Conservation (phyloP, 75 land plant species). For the Chamaecyparis obtusa region DNA sequence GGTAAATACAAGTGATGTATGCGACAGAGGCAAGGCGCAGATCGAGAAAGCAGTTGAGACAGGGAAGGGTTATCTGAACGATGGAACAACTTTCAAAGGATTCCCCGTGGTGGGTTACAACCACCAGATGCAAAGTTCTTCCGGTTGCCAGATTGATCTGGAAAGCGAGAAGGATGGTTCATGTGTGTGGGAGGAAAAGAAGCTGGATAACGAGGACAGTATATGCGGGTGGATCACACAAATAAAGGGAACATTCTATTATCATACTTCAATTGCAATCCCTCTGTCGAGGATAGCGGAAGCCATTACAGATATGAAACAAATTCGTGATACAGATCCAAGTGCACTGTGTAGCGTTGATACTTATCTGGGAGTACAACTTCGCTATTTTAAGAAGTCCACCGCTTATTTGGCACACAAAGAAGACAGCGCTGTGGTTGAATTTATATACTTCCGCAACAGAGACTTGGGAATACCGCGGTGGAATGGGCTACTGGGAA, state of each 20-base stretch:
- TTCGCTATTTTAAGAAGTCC: conserved; percentile 8
- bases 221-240: conserved; percentile 17
- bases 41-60: background rate
- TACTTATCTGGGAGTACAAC: conserved; percentile 2
- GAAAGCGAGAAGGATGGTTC: background rate
- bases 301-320: conserved; percentile 18
- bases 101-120: conserved; percentile 34
- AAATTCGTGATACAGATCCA: conserved; percentile 9
- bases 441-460: conserved; percentile 13
- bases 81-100: conserved; percentile 19
- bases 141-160: conserved; percentile 23
- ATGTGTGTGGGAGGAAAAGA: background rate
- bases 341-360: conserved; percentile 13
- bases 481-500: conserved; percentile 17
- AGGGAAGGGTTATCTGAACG: conserved; percentile 24
- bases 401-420: conserved; percentile 3
- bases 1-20: conserved; percentile 10
- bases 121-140: conserved; percentile 21
- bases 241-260: conserved; percentile 10
- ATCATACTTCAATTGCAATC: conserved; percentile 17
- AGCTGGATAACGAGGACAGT: background rate
- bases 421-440: conserved; percentile 16
- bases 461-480: conserved; percentile 6
- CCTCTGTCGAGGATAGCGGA: conserved; percentile 11
- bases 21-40: conserved; percentile 5